Evolutionary conservation across 768 basidiomycete genomes (phyloP), one percentile per base, ranked within the genome.

Genomic region (Phlebiopsis flavidoalba): DNA sequence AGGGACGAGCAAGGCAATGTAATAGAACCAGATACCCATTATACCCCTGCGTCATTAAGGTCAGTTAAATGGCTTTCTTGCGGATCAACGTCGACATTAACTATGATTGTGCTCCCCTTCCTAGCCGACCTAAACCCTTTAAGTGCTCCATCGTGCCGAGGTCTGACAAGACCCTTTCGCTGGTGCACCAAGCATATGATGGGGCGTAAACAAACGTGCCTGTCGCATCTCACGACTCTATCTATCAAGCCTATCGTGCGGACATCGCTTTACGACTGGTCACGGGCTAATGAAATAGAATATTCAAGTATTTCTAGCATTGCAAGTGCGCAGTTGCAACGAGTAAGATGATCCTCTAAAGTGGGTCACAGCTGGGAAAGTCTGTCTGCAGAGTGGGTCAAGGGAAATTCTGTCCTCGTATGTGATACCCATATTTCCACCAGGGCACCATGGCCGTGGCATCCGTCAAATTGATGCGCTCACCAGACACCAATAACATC

Each of bases 401-500:
- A 2, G 26, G 26, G 26, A 31, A 31, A 31, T 6, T 31, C 26
- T 8, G 40, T 12, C 40, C 40, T 17, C 40, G 17, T 17, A 17
- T 43, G 40, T 43, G 12, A 43, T 17, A 2, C 12, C 17, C 40
- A 43, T n/a, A n/a, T 17, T 12, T 43, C 40, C 40, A 12, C 40
- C 40, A 17, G 12, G 40, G 40, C 17, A 17, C 17, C 40, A 17
- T 43, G 17, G 17, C 40, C 12, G 40, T 43, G 40, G 40, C 17
- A 43, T 12, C 40, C 40, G 26, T 31, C 40, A 43, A 43, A 43
- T 17, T 17, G 12, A 43, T n/a, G n/a, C 22, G 22, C 5, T 17
- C 52, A 84, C 86, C 86, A 87, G 17, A 74, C 63, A 22, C 86
- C 86, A 40, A 83, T 69, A 11, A 82, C 31, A 58, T 67, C 66